phyloP scores from a whole-genome alignment of 2,329 filamentous ascomycete genomes.

The Trichoderma semiorbis region DNA sequence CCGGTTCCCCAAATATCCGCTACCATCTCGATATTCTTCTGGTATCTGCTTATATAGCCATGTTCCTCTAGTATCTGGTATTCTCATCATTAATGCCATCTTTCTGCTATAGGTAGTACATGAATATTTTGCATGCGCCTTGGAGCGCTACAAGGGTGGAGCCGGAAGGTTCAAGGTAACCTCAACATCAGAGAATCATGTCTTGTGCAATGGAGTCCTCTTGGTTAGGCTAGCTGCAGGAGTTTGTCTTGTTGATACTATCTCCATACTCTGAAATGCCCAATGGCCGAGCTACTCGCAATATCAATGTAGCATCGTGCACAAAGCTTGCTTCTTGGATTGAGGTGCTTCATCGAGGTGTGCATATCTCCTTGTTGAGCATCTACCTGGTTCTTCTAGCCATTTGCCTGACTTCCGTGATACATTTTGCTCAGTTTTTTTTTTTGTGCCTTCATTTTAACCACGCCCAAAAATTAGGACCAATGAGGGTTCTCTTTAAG shows the following conservation, averaged over 20 bases:
- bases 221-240: neutral
- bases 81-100: neutral
- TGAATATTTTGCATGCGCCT: neutral
- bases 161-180: neutral
- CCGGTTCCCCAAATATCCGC: neutral
- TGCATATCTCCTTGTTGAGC: neutral
- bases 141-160: neutral
- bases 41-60: neutral
- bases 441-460: slow-evolving; percentile 5
- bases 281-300: neutral
- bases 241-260: neutral
- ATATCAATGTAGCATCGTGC: neutral
- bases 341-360: neutral
- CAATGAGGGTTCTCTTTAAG: neutral
- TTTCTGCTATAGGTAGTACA: neutral
- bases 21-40: neutral
- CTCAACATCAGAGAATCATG: neutral
- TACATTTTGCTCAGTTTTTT: slow-evolving; percentile 7
- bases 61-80: neutral
- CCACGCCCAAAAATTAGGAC: neutral
- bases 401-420: neutral
- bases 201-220: neutral
- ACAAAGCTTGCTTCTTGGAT: neutral
- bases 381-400: neutral
- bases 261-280: neutral